A percentile compares a stretch with the other conserved stretches of the same genome.
phyloP scores from a whole-genome alignment of 805 yeast genomes.

The Saturnispora hagleri region DNA sequence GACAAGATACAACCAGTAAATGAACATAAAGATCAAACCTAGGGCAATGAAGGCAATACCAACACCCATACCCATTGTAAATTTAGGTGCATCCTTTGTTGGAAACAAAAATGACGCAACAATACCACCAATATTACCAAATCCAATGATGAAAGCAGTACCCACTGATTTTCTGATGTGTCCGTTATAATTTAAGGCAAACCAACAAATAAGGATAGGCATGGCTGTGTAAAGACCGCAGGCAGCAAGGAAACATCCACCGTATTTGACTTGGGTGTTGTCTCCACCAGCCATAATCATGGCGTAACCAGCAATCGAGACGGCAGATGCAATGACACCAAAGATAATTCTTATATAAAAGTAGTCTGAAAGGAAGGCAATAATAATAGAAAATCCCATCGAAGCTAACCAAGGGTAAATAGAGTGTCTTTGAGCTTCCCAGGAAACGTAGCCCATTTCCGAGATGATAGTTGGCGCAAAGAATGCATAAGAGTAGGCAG shows the following conservation, averaged over 20 bases:
- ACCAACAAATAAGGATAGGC: conserved; percentile 68
- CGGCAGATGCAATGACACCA: conserved; percentile 24
- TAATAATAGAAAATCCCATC: conserved; percentile 52
- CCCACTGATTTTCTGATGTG: conserved; percentile 47
- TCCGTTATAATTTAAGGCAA: conserved; percentile 51
- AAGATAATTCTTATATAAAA: conserved; percentile 37
- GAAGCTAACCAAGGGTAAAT: conserved; percentile 82
- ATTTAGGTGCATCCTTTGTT: conserved; percentile 48
- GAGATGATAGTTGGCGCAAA: conserved; percentile 61
- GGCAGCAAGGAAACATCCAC: conserved; percentile 53
- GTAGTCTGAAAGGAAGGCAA: conserved; percentile 58
- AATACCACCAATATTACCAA: conserved; percentile 69
- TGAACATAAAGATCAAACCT: conserved; percentile 30
- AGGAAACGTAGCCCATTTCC: conserved; percentile 56
- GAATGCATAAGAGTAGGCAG: conserved; percentile 70
- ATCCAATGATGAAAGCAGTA: conserved; percentile 50
- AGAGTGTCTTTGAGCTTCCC: conserved; percentile 68
- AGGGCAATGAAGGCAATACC: conserved; percentile 39
- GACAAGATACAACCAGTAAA: conserved; percentile 26
- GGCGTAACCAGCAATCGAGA: conserved; percentile 46
- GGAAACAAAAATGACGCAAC: conserved; percentile 51
- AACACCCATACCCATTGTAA: conserved; percentile 44
- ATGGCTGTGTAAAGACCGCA: conserved; percentile 52
- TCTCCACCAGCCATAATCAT: conserved; percentile 38
- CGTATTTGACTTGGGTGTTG: conserved; percentile 39